These are phyloP conservation scores for Beauveria bassiana DNA, from an alignment of 2,329 filamentous ascomycete species.

Conservation along the genomic window DNA sequence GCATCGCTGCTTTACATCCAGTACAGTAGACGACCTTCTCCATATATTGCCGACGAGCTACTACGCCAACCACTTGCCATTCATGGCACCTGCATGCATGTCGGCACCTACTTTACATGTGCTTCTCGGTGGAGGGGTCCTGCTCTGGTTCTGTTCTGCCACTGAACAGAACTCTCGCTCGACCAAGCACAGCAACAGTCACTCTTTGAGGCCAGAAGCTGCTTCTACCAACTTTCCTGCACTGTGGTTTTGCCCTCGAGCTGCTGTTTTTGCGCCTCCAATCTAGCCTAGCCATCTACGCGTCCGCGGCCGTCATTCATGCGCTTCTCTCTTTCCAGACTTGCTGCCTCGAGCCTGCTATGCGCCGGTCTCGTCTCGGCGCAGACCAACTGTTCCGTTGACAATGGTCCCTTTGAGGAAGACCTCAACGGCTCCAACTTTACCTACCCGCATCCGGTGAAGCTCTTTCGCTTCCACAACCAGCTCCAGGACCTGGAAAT, in stretches of 20 bases:
- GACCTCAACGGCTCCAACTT: slow-evolving; percentile 44
- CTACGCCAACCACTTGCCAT: neutral
- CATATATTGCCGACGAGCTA: neutral
- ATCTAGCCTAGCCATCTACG: neutral
- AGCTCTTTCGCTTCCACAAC: slow-evolving; percentile 39
- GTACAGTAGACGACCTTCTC: neutral
- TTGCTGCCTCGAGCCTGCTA: slow-evolving; percentile 15
- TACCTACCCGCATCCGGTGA: slow-evolving; percentile 43
- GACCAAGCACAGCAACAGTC: neutral
- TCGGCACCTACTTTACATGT: slow-evolving; percentile 2
- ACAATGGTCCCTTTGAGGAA: slow-evolving; percentile 28
- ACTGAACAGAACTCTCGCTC: neutral
- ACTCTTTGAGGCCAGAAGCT: neutral
- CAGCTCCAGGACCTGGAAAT: slow-evolving; percentile 42
- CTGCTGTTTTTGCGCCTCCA: neutral
- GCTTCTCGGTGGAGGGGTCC: neutral
- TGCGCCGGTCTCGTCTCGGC: slow-evolving; percentile 17
- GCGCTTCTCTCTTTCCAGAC: slow-evolving; percentile 18
- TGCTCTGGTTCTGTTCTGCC: neutral
- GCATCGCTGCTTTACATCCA: neutral
- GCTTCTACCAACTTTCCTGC: neutral
- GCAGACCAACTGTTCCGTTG: slow-evolving; percentile 24
- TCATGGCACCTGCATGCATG: neutral
- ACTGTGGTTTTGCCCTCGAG: neutral
- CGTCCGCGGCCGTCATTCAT: slow-evolving; percentile 13